Conservation (phyloP, 495 filamentous ascomycete species). For the Astrocystis sublimbata region DNA sequence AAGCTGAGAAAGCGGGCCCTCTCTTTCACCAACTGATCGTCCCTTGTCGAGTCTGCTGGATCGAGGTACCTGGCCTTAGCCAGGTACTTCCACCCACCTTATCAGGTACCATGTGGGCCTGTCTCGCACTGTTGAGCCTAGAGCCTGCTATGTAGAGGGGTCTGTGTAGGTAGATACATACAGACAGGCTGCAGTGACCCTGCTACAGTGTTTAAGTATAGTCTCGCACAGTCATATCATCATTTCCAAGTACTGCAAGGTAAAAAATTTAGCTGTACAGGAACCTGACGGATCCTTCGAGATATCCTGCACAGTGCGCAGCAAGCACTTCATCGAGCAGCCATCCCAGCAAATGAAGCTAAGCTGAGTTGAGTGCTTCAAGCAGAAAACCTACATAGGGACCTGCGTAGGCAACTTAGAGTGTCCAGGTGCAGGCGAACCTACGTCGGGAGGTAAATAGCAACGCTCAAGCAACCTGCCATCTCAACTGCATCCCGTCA, state of each 20-base stretch:
- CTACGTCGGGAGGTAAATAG: neutral
- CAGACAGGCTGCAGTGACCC: too few species aligned
- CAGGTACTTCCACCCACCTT: neutral
- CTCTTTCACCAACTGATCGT: neutral
- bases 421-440: neutral
- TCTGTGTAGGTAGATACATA: too few species aligned
- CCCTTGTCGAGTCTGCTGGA: neutral
- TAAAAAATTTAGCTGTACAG: too few species aligned
- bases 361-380: neutral
- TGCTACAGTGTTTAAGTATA: too few species aligned
- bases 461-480: constrained; percentile 20
- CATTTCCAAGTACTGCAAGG: too few species aligned
- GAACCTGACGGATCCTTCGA: neutral
- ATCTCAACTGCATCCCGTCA: constrained; percentile 27
- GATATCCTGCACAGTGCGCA: neutral
- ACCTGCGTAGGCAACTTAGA: too few species aligned
- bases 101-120: too few species aligned
- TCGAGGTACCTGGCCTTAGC: neutral
- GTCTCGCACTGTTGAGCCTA: too few species aligned
- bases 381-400: too few species aligned
- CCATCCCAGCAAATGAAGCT: neutral
- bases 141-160: too few species aligned
- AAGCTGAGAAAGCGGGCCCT: constrained; percentile 22
- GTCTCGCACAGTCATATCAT: too few species aligned
- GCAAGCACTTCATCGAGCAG: too few species aligned